These are phyloP conservation scores for Aspergillus quadricinctus DNA, from an alignment of 2,329 filamentous ascomycete species.

Conservation along the genomic window DNA sequence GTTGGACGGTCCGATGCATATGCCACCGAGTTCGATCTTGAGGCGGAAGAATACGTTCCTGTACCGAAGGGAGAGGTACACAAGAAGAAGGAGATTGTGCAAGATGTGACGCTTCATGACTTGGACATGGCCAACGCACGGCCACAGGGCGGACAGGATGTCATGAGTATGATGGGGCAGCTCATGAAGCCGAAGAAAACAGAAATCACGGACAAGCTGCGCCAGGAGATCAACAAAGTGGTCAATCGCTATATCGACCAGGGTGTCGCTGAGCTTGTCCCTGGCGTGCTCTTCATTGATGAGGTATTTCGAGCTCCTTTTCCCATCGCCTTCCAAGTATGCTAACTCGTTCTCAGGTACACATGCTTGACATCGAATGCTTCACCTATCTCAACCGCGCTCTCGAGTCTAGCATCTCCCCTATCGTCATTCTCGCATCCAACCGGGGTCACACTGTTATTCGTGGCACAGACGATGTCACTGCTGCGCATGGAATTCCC, in stretches of 20 bases:
- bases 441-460: constrained; percentile 94
- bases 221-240: constrained; percentile 96
- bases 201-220: constrained; percentile 96
- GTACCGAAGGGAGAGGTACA: constrained; percentile 98
- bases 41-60: constrained; percentile 97
- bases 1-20: constrained; percentile 95
- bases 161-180: constrained; percentile 99
- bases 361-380: constrained; percentile 99
- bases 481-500: constrained; percentile 88
- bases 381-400: constrained; percentile 98
- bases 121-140: constrained; percentile 92
- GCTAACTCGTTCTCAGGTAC: constrained; percentile 57
- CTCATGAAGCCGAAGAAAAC: constrained; percentile 99
- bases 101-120: constrained; percentile 96
- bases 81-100: constrained; percentile 99
- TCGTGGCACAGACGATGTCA: constrained; percentile 72
- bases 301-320: constrained; percentile 58
- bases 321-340: constrained; percentile 16
- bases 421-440: constrained; percentile 94
- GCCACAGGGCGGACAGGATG: constrained; percentile 95
- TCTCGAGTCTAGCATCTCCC: constrained; percentile 90
- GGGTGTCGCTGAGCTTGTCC: constrained; percentile 95
- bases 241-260: constrained; percentile 99
- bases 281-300: constrained; percentile 96
- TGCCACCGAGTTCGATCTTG: constrained; percentile 95